Conservation (phyloP, 306 rosid species). For the Trifolium dubium region DNA sequence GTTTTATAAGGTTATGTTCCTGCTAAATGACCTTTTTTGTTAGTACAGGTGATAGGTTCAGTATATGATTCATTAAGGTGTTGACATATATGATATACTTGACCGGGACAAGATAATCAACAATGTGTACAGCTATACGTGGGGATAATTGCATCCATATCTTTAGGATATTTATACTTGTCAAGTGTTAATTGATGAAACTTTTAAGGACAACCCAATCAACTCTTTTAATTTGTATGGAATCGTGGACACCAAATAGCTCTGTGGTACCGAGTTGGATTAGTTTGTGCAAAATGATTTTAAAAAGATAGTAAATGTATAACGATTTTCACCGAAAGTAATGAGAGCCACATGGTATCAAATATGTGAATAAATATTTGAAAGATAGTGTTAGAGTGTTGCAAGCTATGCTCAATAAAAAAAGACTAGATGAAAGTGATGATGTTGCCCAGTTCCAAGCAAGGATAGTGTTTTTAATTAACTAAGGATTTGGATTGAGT, state of each 20-base stretch:
- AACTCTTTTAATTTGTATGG: not conserved
- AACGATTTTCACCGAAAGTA: too few relatives aligned
- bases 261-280: too few relatives aligned
- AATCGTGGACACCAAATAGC: not conserved
- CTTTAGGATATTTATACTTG: slow-evolving; percentile 35
- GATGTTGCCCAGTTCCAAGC: too few relatives aligned
- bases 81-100: slow-evolving; percentile 42
- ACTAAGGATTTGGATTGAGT: too few relatives aligned
- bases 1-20: slow-evolving; percentile 45
- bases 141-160: slow-evolving; percentile 49
- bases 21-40: slow-evolving; percentile 46
- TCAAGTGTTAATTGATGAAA: slow-evolving; percentile 21
- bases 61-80: slow-evolving; percentile 56
- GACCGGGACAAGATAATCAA: slow-evolving; percentile 42
- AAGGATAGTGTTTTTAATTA: too few relatives aligned
- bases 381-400: too few relatives aligned
- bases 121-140: slow-evolving; percentile 73
- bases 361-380: too few relatives aligned
- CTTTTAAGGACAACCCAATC: slow-evolving; percentile 1
- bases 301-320: too few relatives aligned
- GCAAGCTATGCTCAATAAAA: too few relatives aligned
- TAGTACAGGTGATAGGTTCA: slow-evolving; percentile 58
- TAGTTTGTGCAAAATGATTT: too few relatives aligned
- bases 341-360: too few relatives aligned
- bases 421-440: too few relatives aligned